Base-by-base conservation (phyloP, 805 yeast genomes). In the Yarrowia sp. region DNA sequence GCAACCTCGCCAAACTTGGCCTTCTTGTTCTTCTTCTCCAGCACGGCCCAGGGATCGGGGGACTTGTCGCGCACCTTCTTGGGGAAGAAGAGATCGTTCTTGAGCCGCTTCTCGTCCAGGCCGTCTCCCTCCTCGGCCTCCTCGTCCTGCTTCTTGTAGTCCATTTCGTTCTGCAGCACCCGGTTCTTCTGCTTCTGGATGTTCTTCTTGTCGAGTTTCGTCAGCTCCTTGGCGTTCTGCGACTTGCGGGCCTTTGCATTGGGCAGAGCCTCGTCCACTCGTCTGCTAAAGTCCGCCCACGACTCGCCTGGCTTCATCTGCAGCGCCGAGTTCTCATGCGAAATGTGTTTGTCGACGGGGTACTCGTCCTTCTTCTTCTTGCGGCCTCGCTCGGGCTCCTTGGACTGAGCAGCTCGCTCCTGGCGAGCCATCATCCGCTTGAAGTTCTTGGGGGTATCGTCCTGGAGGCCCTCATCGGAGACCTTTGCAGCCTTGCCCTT, bases 1-100 rank as follows among this genome's bases (percentile, higher is more conserved):
- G 74, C 80, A 4, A 74, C 73, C 24, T 76, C 80, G 6, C 77
- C 77, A 62, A 76, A 76, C 65, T 74, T 74, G 29, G 79, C 77
- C 36, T 42, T 29, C 22, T 59, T 60, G 32, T 46, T 33, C 32
- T 59, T 60, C 21, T 67, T 63, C n/a, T 73, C 68, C 29, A 76
- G 66, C 8, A 65, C 64, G 12, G 74, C 74, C 78, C 78, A 76
- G 3, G 78, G 76, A 66, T 76, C 80, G n/a, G 78, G 79, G 10
- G 77, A 76, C n/a, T 68, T 63, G 18, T 69, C 74, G 51, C 72
- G 64, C 63, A 64, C 65, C 7, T 58, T 58, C 16, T 25, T 41
- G 35, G 62, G 53, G 35, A 44, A 44, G 5, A 42, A 42, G 3
- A 41, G 55, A 7, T 58, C 53, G 25, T 31, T 42, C 12, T 32